Percentiles rank a stretch among this genome's conserved stretches.
These are phyloP conservation scores for Lenzites betulinus DNA, from an alignment of 768 basidiomycete species.

Conservation along the genomic window DNA sequence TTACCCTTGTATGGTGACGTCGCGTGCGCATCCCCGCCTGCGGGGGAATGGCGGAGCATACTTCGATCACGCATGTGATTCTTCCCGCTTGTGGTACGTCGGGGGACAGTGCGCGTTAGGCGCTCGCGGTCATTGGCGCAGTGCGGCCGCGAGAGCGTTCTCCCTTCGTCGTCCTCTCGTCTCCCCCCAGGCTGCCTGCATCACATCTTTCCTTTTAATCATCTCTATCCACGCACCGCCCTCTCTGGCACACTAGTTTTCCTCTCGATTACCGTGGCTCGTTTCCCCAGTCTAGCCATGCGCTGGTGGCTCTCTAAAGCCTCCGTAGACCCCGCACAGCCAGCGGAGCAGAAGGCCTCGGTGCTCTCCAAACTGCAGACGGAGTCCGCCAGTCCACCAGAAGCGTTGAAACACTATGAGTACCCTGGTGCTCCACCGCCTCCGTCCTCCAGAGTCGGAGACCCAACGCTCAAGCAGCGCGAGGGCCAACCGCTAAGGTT, in stretches of 20 bases:
- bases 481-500: slow-evolving; percentile 56
- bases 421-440: slow-evolving; percentile 66
- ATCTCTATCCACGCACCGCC: background rate
- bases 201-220: slow-evolving; percentile 2
- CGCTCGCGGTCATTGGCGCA: background rate
- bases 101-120: background rate
- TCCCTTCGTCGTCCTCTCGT: slow-evolving; percentile 19
- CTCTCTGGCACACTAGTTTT: background rate
- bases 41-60: slow-evolving; percentile 11
- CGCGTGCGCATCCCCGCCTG: background rate
- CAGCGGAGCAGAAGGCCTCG: slow-evolving; percentile 7
- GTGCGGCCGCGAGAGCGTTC: slow-evolving; percentile 7
- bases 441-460: slow-evolving; percentile 72
- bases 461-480: slow-evolving; percentile 58
- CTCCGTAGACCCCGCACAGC: slow-evolving; percentile 3
- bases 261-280: background rate
- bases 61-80: slow-evolving; percentile 18
- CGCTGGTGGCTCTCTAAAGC: slow-evolving; percentile 10
- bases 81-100: background rate
- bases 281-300: slow-evolving; percentile 1
- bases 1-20: slow-evolving; percentile 13
- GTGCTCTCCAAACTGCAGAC: background rate
- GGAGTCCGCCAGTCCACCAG: slow-evolving; percentile 14
- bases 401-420: slow-evolving; percentile 55
- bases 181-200: background rate